Conservation (phyloP, 352 stramenopile species). For the Globisporangium spinosum region DNA sequence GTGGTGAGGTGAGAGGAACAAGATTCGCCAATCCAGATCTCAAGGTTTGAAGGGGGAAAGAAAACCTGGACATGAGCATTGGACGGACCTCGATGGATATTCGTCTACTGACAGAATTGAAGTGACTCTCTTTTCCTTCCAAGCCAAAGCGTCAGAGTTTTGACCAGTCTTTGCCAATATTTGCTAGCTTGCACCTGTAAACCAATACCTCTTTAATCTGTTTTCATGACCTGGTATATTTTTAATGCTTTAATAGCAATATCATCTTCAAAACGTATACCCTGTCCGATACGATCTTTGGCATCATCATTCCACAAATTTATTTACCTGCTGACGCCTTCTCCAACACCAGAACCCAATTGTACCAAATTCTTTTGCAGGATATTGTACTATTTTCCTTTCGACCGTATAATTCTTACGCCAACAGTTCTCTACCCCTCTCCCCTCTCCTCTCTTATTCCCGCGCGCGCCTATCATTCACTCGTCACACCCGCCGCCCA, state of each 20-base stretch:
- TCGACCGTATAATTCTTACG: background rate
- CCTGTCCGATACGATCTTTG: background rate
- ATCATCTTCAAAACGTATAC: background rate
- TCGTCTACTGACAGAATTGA: too few relatives aligned
- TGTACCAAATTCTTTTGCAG: background rate
- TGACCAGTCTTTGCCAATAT: background rate
- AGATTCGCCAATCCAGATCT: background rate
- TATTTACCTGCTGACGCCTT: background rate
- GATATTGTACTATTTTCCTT: background rate
- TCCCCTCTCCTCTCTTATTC: slow-evolving; percentile 2
- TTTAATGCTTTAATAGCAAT: too few relatives aligned
- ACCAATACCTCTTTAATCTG: background rate
- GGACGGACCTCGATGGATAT: too few relatives aligned
- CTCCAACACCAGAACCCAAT: background rate
- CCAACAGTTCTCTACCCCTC: background rate
- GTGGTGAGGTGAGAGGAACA: background rate
- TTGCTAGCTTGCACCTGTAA: background rate
- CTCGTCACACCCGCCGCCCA: background rate
- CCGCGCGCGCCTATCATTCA: slow-evolving; percentile 2
- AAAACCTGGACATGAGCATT: too few relatives aligned
- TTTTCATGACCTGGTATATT: background rate
- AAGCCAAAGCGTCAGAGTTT: background rate
- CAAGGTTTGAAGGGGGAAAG: too few relatives aligned
- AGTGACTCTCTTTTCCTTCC: background rate
- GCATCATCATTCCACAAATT: background rate